Evolutionary conservation across 192 early-diverging fungal genomes (phyloP).

Genomic region (Geranomyces michiganensis): DNA sequence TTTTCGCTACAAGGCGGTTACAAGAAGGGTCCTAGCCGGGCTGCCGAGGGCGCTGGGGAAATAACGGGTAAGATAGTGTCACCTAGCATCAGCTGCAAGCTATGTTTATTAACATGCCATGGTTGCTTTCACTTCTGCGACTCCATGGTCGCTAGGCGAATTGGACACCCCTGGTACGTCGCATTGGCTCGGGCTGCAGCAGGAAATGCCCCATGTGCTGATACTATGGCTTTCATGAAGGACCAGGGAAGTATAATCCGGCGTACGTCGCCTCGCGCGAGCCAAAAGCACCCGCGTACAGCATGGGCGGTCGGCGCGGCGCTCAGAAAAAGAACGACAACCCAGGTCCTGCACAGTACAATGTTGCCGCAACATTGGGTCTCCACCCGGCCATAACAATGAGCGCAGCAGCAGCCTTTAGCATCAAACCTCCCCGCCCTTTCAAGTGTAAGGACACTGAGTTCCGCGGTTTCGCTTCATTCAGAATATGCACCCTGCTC

Average conservation of each 20-base stretch:
- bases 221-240: slow-evolving; percentile 23
- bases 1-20: slow-evolving; percentile 57
- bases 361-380: slow-evolving; percentile 54
- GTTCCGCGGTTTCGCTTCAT: no score
- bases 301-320: slow-evolving; percentile 53
- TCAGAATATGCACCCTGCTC: not conserved
- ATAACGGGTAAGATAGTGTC: slow-evolving; percentile 14
- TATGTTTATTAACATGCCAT: no score
- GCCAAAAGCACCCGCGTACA: slow-evolving; percentile 60
- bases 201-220: not conserved
- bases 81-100: no score
- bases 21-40: slow-evolving; percentile 46
- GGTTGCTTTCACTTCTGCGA: no score
- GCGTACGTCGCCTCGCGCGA: slow-evolving; percentile 53
- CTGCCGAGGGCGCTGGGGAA: slow-evolving; percentile 5
- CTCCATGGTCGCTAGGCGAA: no score
- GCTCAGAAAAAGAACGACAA: slow-evolving; percentile 52
- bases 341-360: slow-evolving; percentile 59
- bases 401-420: slow-evolving; percentile 54
- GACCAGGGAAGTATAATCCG: slow-evolving; percentile 63
- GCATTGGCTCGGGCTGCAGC: not conserved
- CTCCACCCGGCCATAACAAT: slow-evolving; percentile 56
- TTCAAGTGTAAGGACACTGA: slow-evolving; percentile 49
- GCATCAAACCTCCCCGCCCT: slow-evolving; percentile 58
- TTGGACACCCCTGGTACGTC: slow-evolving; percentile 51